Conservation (phyloP, 129 eudicot species). For the Deinandra increscens region DNA sequence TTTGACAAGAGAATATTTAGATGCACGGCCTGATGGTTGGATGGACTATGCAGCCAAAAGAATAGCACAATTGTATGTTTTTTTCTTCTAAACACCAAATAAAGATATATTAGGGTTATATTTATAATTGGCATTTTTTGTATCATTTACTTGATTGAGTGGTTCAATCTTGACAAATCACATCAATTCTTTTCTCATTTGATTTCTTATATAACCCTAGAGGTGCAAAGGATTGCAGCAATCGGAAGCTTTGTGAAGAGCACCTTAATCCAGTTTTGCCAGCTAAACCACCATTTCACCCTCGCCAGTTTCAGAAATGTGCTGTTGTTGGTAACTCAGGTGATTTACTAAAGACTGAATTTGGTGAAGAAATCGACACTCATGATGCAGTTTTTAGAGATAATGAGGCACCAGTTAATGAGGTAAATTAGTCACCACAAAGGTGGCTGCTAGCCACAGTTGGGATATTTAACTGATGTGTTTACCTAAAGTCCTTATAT, state of each 20-base stretch:
- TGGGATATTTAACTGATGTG: not conserved
- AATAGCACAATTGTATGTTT: constrained; percentile 84
- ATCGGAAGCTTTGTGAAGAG: constrained; percentile 83
- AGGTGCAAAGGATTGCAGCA: constrained; percentile 87
- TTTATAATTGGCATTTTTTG: constrained; percentile 7
- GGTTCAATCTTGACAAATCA: constrained; percentile 1
- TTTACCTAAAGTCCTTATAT: not conserved
- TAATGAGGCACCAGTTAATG: constrained; percentile 95
- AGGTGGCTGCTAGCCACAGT: constrained; percentile 6
- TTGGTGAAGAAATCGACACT: constrained; percentile 93
- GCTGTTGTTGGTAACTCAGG: constrained; percentile 99
- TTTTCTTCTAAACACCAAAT: not conserved
- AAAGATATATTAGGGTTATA: not conserved
- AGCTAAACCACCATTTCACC: constrained; percentile 91
- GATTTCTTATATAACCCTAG: constrained; percentile 35
- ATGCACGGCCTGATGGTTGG: constrained; percentile 99
- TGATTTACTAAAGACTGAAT: constrained; percentile 86
- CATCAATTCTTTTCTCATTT: constrained; percentile 5
- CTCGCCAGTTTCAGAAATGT: constrained; percentile 85
- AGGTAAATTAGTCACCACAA: constrained; percentile 41
- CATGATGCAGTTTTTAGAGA: constrained; percentile 96
- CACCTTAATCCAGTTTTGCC: constrained; percentile 84
- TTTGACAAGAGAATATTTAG: constrained; percentile 93
- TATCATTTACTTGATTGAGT: not conserved
- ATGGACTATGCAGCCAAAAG: constrained; percentile 92